Evolutionary conservation across 495 filamentous ascomycete species (phyloP), one percentile per base, ranked within the genome.

Genomic region (Penicillium diatomitis): DNA sequence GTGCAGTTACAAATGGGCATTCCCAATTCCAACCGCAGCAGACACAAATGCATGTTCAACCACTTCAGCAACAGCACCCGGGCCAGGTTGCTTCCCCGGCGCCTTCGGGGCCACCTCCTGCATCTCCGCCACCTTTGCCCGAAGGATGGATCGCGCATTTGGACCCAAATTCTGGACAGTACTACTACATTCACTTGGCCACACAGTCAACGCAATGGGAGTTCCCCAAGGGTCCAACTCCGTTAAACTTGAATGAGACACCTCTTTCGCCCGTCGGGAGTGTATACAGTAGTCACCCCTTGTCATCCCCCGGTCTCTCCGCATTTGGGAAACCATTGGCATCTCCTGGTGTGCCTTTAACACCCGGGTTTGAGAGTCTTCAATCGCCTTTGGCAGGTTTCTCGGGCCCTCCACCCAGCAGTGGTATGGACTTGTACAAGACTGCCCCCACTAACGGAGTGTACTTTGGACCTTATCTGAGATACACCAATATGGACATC

Each of bases 121-220:
- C 83, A 30, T 88, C 86, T 29, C 92, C 90, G 7, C 94, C 92
- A 5, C 92, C 90, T 8, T 76, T 98, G 8, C 92, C 92, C 9
- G 94, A 97, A 62, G 92, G 94, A 7, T 98, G 92, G 92, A 97
- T 97, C 62, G 90, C 94, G 8, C 94, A 97, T 60, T 75, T 97
- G 5, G 92, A 98, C 61, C 85, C 86, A 37, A 95, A 83, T 59
- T 95, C 90, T 4, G 92, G 94, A 5, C 92, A 96, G 60, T 98
- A 97, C 63, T 98, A 98, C 62, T 98, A 98, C 62, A 98, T 98
- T 53, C 94, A 98, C 63, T 77, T 98, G 11, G 85, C 92, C 7
- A 90, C 92, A 0, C 92, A 96, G 60, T 88, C 89, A 3, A 98
- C 92, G 8, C 92, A 98, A 63, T 98, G 92, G 92, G 92, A 98